phyloP scores from a whole-genome alignment of 1,284 basidiomycete genomes.

The Xanthoconium separans region DNA sequence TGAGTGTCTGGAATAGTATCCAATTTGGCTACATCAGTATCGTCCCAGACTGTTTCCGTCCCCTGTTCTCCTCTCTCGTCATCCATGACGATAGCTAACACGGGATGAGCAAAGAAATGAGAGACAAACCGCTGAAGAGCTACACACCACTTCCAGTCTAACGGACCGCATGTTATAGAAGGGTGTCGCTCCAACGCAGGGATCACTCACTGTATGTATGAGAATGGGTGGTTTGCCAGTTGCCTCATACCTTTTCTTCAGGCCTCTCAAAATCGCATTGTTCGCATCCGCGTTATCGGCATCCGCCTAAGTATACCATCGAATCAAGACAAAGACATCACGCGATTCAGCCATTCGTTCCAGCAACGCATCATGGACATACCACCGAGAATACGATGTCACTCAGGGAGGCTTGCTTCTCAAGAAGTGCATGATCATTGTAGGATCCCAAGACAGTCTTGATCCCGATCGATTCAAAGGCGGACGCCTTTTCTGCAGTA shows the following conservation, averaged over 20 bases:
- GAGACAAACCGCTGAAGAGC: neutral
- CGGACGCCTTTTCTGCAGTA: constrained; percentile 32
- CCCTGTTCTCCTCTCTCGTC: constrained; percentile 36
- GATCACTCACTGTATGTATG: constrained; percentile 51
- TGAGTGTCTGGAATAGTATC: constrained; percentile 37
- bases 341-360: neutral
- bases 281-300: constrained; percentile 41
- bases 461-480: constrained; percentile 27
- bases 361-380: constrained; percentile 2
- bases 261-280: constrained; percentile 46
- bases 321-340: neutral
- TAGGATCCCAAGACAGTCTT: constrained; percentile 28
- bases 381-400: constrained; percentile 38
- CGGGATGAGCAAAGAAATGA: neutral
- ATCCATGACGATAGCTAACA: constrained; percentile 32
- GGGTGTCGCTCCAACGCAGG: neutral
- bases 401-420: constrained; percentile 27
- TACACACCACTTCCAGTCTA: constrained; percentile 27
- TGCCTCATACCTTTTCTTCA: constrained; percentile 39
- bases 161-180: neutral
- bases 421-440: constrained; percentile 24
- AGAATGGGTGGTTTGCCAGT: constrained; percentile 41
- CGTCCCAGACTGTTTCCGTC: constrained; percentile 40
- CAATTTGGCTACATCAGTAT: constrained; percentile 40
- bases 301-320: constrained; percentile 36